Base-by-base conservation (phyloP, 106 monocot genomes). In the Ottelia alismoides region DNA sequence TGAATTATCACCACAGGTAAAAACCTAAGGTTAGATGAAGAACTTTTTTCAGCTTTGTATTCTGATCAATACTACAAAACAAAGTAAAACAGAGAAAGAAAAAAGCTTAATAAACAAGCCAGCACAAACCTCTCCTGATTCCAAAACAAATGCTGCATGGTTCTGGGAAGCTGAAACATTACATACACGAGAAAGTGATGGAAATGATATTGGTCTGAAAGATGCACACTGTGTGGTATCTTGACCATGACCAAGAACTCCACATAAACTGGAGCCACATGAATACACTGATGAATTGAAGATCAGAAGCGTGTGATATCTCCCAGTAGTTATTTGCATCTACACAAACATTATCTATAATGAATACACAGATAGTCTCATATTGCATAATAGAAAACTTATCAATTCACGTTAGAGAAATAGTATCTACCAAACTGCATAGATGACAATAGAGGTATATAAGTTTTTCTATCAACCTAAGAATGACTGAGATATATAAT, bases 221-320 rank as follows among this genome's bases (percentile, higher is more conserved):
- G 81, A 44, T 5, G 29, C 71, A 72, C 85, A 89, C n/a, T 89
- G 96, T 26, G 75, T 96, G 64, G 74, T 85, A 56, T 85, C 79
- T 67, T 65, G 81, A 62, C 96, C 96, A 82, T 96, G 89, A 64
- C 96, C 89, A 68, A 96, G 85, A 54, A 96, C 96, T 25, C 96
- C 96, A 74, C 96, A 96, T 64, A 89, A 76, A 65, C 89, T 96
- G 22, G 96, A 96, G 51, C 96, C 96, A 71, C 96, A 96, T 6
- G 96, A 96, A 67, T 96, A 96, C 22, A 82, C 82, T 20, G 64
- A 85, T 2, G 85, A 82, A 30, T 76, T 79, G 63, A 76, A 78
- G 40, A 89, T 66, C 60, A 96, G 59, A 30, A 96, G 76, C 1
- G 96, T 89, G 52, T 96, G 96, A 45, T 96, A 89, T 67, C 89